Evolutionary conservation across 1,284 basidiomycete species (phyloP), one percentile per base, ranked within the genome.

Genomic region (Puccinia novopanici): DNA sequence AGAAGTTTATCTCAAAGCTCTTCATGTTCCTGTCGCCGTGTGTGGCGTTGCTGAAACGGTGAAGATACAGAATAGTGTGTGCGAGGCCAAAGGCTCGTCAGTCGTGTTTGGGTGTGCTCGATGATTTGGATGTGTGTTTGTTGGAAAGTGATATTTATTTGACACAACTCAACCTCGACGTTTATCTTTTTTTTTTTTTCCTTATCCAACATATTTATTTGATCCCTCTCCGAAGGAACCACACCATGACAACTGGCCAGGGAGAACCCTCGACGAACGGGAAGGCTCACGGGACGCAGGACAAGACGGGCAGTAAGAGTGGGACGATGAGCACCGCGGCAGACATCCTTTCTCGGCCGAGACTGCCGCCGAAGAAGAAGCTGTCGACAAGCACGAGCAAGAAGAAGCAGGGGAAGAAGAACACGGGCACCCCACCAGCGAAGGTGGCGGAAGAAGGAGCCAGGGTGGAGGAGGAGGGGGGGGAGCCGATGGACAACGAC

Each of bases 331-430:
- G 1, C 40, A 50, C 42, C 9, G 42, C 67, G 10, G 27, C 67
- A 2, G 67, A 68, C 22, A 68, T 68, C 40, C 42, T 68, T 17
- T 48, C 67, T 19, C 42, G 67, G 3, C 67, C 67, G n/a, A 45
- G 67, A 24, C 67, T 68, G 22, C 67, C 67, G 6, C 42, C 42
- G 22, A 68, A 68, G 67, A 68, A 68, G 67, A 68, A 68, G 34
- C 59, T 63, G 34, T 37, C 59, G n/a, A 30, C 42, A 15, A 24
- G 8, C 42, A 45, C 22, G 8, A 45, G n/a, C n/a, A n/a, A n/a
- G n/a, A n/a, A 68, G 48, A 68, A 68, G 27, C 24, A 17, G n/a
- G 48, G 42, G 3, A 68, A 68, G 48, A 45, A 68, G 67, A 24
- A 45, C 42, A 3, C 67, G 10, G 27, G 6, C n/a, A n/a, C n/a